Base-by-base conservation (phyloP, 345 rosid genomes). In the Aquilaria sinensis region DNA sequence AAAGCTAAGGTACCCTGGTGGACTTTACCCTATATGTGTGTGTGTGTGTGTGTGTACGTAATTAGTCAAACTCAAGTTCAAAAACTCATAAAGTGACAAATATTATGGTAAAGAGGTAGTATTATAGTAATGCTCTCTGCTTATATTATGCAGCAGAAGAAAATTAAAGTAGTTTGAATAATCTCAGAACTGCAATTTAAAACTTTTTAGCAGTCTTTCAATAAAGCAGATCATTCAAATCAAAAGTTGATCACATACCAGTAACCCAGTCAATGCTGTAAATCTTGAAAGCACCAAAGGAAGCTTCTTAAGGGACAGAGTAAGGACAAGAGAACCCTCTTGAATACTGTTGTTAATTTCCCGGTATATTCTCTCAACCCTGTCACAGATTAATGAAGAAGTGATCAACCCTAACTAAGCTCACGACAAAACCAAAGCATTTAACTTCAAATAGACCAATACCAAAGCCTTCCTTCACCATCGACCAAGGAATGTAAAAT, bases 381-480 rank as follows among this genome's bases (percentile, higher is more conserved):
- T 94, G 75, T 60, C 63, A 58, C 3, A 66, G 47, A 41, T 51
- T 69, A 57, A 57, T 50, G 31, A 59, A 41, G 59, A 76, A 54
- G 57, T 14, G 53, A 64, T 50, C 47, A 60, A 75, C 33, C 29
- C 57, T 32, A 12, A 5, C 16, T 29, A 51, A 1, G 50, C 37
- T 30, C 56, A 34, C n/a, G 64, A 45, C 33, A 10, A 59, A 60
- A 15, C 68, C 57, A 58, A 58, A 67, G 23, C 64, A 70, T 49
- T 62, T 34, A 61, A 31, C 61, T 10, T 32, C 5, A 55, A 37
- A 56, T 33, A 58, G 57, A 75, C 57, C 57, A 50, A 69, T 82
- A 94, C 99, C 99, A 94, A 47, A 90, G 95, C 67, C 85, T 72
- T 52, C 99, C 99, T 85, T 86, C 97, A 68, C 89, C 96, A 81